Evolutionary conservation across 495 filamentous ascomycete genomes (phyloP), one percentile per base, ranked within the genome.

Genomic region (Annulohypoxylon nitens): DNA sequence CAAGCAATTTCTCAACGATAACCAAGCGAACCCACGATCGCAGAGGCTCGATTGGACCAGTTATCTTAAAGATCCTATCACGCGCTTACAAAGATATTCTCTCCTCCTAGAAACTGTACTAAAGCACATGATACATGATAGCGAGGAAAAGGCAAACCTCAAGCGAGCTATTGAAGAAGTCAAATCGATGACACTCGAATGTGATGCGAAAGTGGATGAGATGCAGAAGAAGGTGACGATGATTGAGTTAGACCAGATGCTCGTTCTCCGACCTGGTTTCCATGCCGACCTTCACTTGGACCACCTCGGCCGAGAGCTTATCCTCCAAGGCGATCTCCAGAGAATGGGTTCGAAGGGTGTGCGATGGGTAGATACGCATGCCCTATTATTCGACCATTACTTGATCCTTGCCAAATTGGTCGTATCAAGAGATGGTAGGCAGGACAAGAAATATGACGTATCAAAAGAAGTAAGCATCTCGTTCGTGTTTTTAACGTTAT

Each of bases 351-450:
- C 89, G 2, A 97, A 92, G 64, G 87, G 94, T 37, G 95, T 99
- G 75, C 90, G 89, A 54, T 95, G 94, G 89, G 88, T 97, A 1
- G 96, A 99, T 70, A 95, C 92, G 0, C 93, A 97, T 79, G 93
- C 92, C 9, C 88, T 99, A 48, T 86, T 99, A 1, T 97, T 99
- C 74, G 96, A 99, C 72, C 94, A 99, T 80, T 99, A 97, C 77
- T 84, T 99, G 23, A 93, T 99, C 43, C 82, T 99, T 55, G 93
- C 96, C 12, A 99, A 99, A 82, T 86, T 88, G 4, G 86, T 94
- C 23, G 80, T 86, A 3, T 84, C 88, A 20, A 86, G 90, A 68
- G 93, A 97, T 69, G 84, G 85, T 23, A 84, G 87, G 63, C 94
- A 92, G 74, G 90, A 91, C 57, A 95, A 95, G 82, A 90, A 89